Evolutionary conservation across 2,329 filamentous ascomycete species (phyloP).

Genomic region (Aspergillus eucalypticola): DNA sequence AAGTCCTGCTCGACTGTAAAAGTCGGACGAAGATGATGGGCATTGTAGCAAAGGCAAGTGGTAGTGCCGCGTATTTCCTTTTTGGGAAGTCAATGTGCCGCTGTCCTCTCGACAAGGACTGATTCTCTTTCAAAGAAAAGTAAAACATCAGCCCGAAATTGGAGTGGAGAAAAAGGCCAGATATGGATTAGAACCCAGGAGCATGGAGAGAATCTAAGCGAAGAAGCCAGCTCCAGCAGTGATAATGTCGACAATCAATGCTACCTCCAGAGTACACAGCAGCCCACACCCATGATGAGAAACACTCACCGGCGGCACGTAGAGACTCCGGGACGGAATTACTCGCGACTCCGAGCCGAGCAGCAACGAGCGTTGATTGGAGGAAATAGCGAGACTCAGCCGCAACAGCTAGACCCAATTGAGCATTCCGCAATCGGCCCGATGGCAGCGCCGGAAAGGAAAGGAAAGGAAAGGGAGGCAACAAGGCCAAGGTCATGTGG

Average conservation of each 20-base stretch:
- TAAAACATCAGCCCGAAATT: neutral
- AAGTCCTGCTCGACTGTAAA: neutral
- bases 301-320: neutral
- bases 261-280: neutral
- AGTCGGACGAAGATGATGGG: neutral
- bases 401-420: constrained; percentile 7
- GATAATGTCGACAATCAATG: neutral
- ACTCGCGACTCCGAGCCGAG: neutral
- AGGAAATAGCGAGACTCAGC: neutral
- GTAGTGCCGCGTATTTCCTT: neutral
- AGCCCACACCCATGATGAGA: neutral
- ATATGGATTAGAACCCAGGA: neutral
- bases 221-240: neutral
- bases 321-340: neutral
- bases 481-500: constrained; percentile 20
- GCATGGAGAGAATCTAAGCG: neutral
- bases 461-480: constrained; percentile 11
- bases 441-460: constrained; percentile 13
- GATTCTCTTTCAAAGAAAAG: neutral
- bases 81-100: neutral
- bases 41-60: neutral
- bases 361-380: neutral
- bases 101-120: neutral
- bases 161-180: neutral
- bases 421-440: constrained; percentile 13